Conservation (phyloP, 768 basidiomycete species). For the Serpula lacrymans region DNA sequence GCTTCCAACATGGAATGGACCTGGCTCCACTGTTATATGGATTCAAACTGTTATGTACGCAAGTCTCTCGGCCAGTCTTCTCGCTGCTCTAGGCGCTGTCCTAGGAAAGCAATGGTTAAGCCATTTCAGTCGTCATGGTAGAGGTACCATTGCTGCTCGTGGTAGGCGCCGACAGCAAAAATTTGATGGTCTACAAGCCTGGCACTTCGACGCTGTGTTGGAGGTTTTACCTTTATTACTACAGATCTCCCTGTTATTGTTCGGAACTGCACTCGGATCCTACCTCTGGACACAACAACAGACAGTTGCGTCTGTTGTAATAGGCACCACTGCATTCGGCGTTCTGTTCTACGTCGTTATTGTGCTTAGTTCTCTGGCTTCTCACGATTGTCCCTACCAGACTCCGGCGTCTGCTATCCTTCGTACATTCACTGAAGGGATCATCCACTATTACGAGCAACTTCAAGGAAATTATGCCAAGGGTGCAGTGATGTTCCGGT, state of each 20-base stretch:
- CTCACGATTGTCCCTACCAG: constrained; percentile 14
- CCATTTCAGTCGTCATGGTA: not conserved
- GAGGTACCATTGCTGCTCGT: constrained; percentile 11
- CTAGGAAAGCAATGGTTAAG: constrained; percentile 12
- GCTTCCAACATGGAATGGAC: constrained; percentile 16
- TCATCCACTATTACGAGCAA: not conserved
- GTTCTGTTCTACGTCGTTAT: constrained; percentile 14
- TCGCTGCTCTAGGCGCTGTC: constrained; percentile 19
- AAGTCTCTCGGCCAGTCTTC: constrained; percentile 16
- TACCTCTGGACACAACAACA: constrained; percentile 12
- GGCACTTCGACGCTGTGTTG: constrained; percentile 14
- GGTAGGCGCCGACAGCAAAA: constrained; percentile 15
- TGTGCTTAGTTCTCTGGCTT: constrained; percentile 12
- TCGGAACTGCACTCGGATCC: constrained; percentile 12
- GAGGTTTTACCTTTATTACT: constrained; percentile 13
- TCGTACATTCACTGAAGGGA: constrained; percentile 2
- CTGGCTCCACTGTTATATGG: constrained; percentile 9
- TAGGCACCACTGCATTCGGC: constrained; percentile 9
- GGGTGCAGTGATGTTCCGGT: not conserved
- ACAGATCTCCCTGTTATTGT: constrained; percentile 20
- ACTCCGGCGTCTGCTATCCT: constrained; percentile 14
- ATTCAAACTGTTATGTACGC: constrained; percentile 17
- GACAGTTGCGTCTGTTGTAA: constrained; percentile 9
- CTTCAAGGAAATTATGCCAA: constrained; percentile 2
- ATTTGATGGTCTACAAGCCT: constrained; percentile 12